These are phyloP conservation scores for Ascodesmis nigricans DNA, from an alignment of 495 filamentous ascomycete genomes.

Conservation along the genomic window DNA sequence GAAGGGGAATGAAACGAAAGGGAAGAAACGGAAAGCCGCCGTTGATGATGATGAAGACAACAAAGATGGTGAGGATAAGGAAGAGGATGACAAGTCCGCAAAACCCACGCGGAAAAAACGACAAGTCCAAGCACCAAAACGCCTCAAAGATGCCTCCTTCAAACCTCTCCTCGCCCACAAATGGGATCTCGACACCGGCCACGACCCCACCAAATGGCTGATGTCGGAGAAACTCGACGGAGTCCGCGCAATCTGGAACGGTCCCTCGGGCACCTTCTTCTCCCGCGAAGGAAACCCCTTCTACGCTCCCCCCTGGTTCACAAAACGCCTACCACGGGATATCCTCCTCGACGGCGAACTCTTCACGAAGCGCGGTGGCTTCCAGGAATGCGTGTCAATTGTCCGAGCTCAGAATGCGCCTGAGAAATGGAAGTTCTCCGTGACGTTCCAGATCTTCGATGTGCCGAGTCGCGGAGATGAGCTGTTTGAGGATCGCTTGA, in stretches of 20 bases:
- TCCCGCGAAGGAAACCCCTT: constrained; percentile 20
- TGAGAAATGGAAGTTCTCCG: constrained; percentile 19
- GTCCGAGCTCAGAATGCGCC: constrained; percentile 18
- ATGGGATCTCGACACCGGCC: constrained; percentile 18
- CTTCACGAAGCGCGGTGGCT: constrained; percentile 18
- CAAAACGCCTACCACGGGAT: constrained; percentile 16
- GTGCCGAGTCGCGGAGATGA: constrained; percentile 11
- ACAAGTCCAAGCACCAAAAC: background rate
- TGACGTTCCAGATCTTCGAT: constrained; percentile 21
- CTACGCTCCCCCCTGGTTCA: constrained; percentile 21
- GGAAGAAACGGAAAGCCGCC: constrained; percentile 5
- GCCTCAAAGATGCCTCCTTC: constrained; percentile 9
- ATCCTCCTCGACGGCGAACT: constrained; percentile 19
- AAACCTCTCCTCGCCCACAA: constrained; percentile 21
- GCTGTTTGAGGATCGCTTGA: constrained; percentile 17
- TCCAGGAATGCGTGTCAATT: constrained; percentile 22
- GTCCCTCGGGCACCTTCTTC: constrained; percentile 9
- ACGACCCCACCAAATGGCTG: constrained; percentile 14
- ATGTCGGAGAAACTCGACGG: constrained; percentile 22
- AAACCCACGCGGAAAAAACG: constrained; percentile 2
- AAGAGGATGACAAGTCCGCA: constrained; percentile 4
- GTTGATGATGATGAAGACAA: constrained; percentile 3
- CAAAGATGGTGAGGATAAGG: constrained; percentile 6
- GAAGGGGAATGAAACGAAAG: background rate
- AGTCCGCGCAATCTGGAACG: constrained; percentile 22